A percentile compares a stretch with the other conserved stretches of the same genome.
These are phyloP conservation scores for Middelhovenomyces tepae DNA, from an alignment of 805 yeast genomes.

Conservation along the genomic window DNA sequence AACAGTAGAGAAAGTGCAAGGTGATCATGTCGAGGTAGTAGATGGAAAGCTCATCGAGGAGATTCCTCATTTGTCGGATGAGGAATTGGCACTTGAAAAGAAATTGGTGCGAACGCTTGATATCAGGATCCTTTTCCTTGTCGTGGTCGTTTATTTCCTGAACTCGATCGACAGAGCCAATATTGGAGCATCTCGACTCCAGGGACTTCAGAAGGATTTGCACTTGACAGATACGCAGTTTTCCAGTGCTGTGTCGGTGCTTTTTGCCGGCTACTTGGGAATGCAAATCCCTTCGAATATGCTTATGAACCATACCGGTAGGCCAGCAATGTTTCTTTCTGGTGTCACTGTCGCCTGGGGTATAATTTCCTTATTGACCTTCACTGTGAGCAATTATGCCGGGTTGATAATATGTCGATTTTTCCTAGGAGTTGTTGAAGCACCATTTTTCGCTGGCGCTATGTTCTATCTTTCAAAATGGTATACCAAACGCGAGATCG, in stretches of 20 bases:
- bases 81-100: slow-evolving; percentile 3
- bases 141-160: slow-evolving; percentile 18
- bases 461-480: slow-evolving; percentile 28
- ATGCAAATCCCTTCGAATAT: slow-evolving; percentile 17
- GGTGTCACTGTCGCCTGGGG: slow-evolving; percentile 26
- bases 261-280: slow-evolving; percentile 24
- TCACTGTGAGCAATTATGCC: slow-evolving; percentile 27
- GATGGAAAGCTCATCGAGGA: slow-evolving; percentile 1
- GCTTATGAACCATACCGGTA: slow-evolving; percentile 16
- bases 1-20: slow-evolving; percentile 2
- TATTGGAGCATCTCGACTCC: slow-evolving; percentile 40
- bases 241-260: slow-evolving; percentile 36
- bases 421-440: slow-evolving; percentile 31
- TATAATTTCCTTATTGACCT: slow-evolving; percentile 23
- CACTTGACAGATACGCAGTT: slow-evolving; percentile 32
- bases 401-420: slow-evolving; percentile 30
- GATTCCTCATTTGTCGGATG: slow-evolving; percentile 3
- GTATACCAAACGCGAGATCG: slow-evolving; percentile 34
- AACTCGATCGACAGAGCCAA: slow-evolving; percentile 39
- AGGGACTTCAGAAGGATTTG: slow-evolving; percentile 34
- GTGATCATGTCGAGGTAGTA: slow-evolving; percentile 2
- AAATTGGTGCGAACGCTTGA: slow-evolving; percentile 16
- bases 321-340: slow-evolving; percentile 12
- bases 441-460: slow-evolving; percentile 33
- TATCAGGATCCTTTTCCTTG: slow-evolving; percentile 16